Base-by-base conservation (phyloP, 169 alveolate species). In the Plasmodium malariae region DNA sequence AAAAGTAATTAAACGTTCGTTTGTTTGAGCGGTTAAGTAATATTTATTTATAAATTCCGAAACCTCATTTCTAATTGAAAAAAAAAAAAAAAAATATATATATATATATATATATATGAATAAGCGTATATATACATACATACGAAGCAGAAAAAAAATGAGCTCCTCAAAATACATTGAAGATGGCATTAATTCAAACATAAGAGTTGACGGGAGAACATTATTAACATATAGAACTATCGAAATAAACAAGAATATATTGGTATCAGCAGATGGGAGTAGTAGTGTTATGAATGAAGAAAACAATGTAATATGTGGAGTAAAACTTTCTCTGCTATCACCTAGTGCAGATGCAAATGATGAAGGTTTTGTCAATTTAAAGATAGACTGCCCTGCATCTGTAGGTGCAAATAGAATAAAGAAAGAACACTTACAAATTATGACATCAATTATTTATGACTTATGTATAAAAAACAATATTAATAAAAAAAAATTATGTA, bases 401-500 rank as follows among this genome's bases (percentile, higher is more conserved):
- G 90, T 67, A 28, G 90, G 59, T 65, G 68, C 67, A 63, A 80
- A 80, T 65, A 63, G 90, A 65, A 80, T 67, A 49, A 62, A 80
- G 65, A 80, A 80, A 80, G 90, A 80, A 28, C 90, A 80, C 30
- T 65, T 80, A 51, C 83, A 80, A 80, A 80, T 48, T 63, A 80
- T 80, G 90, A 63, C 78, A 1, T 63, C 83, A n/a, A 57, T 80
- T 57, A 80, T 80, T 65, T 80, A 80, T 68, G 70, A 80, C 37
- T 51, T 80, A 74, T 93, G 93, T 60, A 72, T 76, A 63, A 74
- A 76, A 55, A 74, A 83, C 34, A 63, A 51, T 62, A 87, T 93
- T 43, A 86, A 93, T 83, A 68, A 73, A 51, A 72, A 88, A 19
- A 72, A 88, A 24, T 71, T 93, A 30, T 93, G 96, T 80, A 74